A percentile compares a stretch with the other conserved stretches of the same genome.
Conservation (phyloP, 495 filamentous ascomycete species). For the Acidomyces sp. region DNA sequence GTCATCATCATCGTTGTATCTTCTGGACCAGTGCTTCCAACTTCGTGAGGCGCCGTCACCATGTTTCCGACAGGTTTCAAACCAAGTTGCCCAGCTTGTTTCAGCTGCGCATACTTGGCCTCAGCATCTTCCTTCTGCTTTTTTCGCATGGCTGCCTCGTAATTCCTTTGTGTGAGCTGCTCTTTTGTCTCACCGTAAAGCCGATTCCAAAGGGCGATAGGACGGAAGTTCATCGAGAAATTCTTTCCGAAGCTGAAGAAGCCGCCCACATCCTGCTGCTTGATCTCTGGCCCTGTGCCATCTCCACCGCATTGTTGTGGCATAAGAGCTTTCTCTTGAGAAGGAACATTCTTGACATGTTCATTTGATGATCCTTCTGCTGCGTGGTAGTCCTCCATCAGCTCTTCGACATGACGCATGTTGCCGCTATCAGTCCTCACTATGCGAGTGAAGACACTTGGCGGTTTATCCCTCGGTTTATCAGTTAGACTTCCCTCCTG, state of each 20-base stretch:
- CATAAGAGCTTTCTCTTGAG: not conserved
- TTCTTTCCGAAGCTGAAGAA: constrained; percentile 21
- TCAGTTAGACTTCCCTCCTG: constrained; percentile 25
- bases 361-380: not conserved
- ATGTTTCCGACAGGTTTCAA: constrained; percentile 17
- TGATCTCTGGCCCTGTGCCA: not conserved
- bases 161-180: constrained; percentile 9
- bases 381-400: constrained; percentile 23
- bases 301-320: not conserved
- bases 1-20: constrained; percentile 15
- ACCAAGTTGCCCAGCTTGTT: constrained; percentile 43
- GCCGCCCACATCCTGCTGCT: not conserved
- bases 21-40: not conserved
- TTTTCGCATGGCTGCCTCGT: constrained; percentile 25
- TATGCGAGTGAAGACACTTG: constrained; percentile 20
- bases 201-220: constrained; percentile 19
- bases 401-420: constrained; percentile 18
- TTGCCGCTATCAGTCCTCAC: constrained; percentile 16
- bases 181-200: constrained; percentile 19
- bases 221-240: constrained; percentile 19
- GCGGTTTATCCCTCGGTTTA: constrained; percentile 21
- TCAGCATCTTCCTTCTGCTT: constrained; percentile 28
- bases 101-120: constrained; percentile 47
- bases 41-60: not conserved
- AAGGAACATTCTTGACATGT: not conserved